Conservation (phyloP, 192 early-diverging fungal species). For the Backusella parvicylindrica region DNA sequence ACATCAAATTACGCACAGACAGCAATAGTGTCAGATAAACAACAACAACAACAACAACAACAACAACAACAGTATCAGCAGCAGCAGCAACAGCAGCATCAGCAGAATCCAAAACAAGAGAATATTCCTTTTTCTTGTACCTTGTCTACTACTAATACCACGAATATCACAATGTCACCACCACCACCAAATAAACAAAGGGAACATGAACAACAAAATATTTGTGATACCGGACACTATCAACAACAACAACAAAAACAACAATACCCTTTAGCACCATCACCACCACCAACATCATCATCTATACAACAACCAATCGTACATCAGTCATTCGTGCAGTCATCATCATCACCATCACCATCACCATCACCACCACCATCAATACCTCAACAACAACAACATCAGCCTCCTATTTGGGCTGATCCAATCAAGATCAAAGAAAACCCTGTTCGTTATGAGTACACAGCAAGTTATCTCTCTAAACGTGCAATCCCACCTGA, state of each 20-base stretch:
- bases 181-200: neutral
- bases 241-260: neutral
- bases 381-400: neutral
- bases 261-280: neutral
- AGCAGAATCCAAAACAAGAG: neutral
- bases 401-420: constrained; percentile 20
- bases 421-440: constrained; percentile 17
- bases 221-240: neutral
- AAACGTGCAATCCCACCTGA: neutral
- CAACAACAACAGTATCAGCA: neutral
- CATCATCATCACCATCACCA: neutral
- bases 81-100: neutral
- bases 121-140: neutral
- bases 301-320: neutral
- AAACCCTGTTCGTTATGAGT: constrained; percentile 19
- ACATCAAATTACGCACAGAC: constrained; percentile 13
- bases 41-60: neutral
- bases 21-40: neutral
- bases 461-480: constrained; percentile 14
- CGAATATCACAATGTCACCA: neutral
- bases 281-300: neutral
- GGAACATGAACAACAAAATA: neutral
- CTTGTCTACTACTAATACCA: neutral
- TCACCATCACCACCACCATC: neutral
- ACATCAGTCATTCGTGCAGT: neutral